phyloP scores from a whole-genome alignment of 257 asterid genomes.

The Solanum ossicruentum region DNA sequence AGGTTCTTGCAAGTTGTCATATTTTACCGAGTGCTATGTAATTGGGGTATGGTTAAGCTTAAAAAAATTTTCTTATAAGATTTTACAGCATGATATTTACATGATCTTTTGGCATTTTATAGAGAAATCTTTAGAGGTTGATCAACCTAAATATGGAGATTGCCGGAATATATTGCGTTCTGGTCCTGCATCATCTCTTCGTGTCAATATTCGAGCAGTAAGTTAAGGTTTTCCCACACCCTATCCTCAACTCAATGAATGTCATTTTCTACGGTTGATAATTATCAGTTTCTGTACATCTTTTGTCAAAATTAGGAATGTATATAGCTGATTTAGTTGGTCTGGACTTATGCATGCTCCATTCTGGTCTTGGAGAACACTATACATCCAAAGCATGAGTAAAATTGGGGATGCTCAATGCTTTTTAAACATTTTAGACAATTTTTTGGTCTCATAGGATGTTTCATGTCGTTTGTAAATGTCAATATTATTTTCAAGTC shows the following conservation, averaged over 20 bases:
- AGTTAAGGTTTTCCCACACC: slow-evolving; percentile 15
- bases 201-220: slow-evolving; percentile 93
- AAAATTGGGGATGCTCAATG: background rate
- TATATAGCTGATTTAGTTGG: background rate
- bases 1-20: background rate
- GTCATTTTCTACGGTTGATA: background rate
- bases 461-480: background rate
- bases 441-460: background rate
- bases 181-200: slow-evolving; percentile 94
- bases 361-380: background rate
- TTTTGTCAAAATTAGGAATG: background rate
- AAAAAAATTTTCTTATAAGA: background rate
- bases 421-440: background rate
- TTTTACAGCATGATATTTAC: background rate
- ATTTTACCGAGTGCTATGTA: background rate
- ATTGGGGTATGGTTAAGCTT: background rate
- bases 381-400: background rate
- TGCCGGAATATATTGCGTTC: slow-evolving; percentile 78
- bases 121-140: slow-evolving; percentile 61
- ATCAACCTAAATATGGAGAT: slow-evolving; percentile 55
- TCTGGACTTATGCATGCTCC: background rate
- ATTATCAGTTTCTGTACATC: background rate
- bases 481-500: background rate
- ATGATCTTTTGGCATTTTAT: slow-evolving; percentile 1
- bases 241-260: background rate